A percentile compares a stretch with the other conserved stretches of the same genome.
Conservation (phyloP, 768 basidiomycete genomes). For the Tricholoma sp. region DNA sequence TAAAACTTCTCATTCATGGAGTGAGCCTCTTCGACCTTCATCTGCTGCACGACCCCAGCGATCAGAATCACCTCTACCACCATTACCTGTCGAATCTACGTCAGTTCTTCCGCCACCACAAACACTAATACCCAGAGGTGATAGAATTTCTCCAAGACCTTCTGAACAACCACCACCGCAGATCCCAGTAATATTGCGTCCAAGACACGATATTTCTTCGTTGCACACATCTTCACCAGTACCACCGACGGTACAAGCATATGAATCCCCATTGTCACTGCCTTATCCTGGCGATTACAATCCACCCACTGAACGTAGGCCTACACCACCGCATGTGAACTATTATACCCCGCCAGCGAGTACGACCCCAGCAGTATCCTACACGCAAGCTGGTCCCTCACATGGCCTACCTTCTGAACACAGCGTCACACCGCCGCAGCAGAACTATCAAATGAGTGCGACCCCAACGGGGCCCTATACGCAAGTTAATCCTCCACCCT, state of each 20-base stretch:
- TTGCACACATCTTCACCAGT: not conserved
- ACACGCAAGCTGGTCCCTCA: no score
- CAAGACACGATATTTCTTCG: not conserved
- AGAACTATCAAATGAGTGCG: no score
- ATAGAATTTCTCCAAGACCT: not conserved
- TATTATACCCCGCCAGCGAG: not conserved
- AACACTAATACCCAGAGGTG: constrained; percentile 16
- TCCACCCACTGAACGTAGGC: not conserved
- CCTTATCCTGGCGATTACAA: not conserved
- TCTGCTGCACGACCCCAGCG: constrained; percentile 18
- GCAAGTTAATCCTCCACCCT: no score
- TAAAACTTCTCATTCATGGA: not conserved
- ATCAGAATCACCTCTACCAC: constrained; percentile 32
- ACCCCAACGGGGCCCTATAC: no score
- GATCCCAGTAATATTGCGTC: constrained; percentile 7
- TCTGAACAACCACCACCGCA: constrained; percentile 10
- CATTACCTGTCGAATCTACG: constrained; percentile 27
- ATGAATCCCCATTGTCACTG: not conserved
- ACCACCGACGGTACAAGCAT: not conserved
- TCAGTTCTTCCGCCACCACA: constrained; percentile 13
- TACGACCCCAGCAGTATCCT: not conserved
- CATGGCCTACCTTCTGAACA: no score
- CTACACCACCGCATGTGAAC: not conserved
- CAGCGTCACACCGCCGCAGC: no score
- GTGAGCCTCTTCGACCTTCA: constrained; percentile 9